Percentiles rank a stretch among this genome's conserved stretches.
Evolutionary conservation across 345 rosid species (phyloP).

Genomic region (Arabidopsis thaliana): TAIR10.1 NC_003075.7:10316501-10317000

Average conservation of each 20-base stretch:
- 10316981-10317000: constrained; percentile 41
- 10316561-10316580: constrained; percentile 76
- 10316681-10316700: constrained; percentile 84
- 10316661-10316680: constrained; percentile 66
- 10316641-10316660: constrained; percentile 74
- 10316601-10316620: constrained; percentile 92
- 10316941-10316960: constrained; percentile 60
- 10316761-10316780: constrained; percentile 33
- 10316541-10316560: constrained; percentile 81
- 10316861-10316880: constrained; percentile 58
- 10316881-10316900: constrained; percentile 57
- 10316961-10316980: constrained; percentile 63
- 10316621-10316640: constrained; percentile 85
- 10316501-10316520: neutral
- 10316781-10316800: constrained; percentile 29
- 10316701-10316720: constrained; percentile 87
- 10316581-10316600: constrained; percentile 84
- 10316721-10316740: constrained; percentile 16
- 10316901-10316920: constrained; percentile 39
- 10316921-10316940: constrained; percentile 44
- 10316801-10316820: constrained; percentile 30
- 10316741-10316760: constrained; percentile 22
- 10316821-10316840: constrained; percentile 35
- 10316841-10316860: constrained; percentile 49
- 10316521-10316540: constrained; percentile 35